phyloP scores from a whole-genome alignment of 2,329 filamentous ascomycete genomes.

The Trichoderma cornu-damae region DNA sequence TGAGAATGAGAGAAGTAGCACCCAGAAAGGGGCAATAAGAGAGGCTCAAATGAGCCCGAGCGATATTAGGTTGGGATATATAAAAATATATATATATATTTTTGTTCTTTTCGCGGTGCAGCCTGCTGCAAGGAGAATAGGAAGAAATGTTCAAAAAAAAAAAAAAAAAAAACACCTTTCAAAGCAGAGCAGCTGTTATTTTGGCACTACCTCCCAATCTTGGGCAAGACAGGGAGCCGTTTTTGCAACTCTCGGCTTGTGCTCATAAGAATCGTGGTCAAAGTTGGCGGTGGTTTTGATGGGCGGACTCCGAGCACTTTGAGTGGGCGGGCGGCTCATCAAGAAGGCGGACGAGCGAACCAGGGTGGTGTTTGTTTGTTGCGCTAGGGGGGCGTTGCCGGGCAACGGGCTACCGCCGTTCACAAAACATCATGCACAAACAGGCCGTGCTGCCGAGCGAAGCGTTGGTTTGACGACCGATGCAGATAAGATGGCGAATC shows the following conservation, averaged over 20 bases:
- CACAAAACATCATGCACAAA: neutral
- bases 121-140: constrained; percentile 12
- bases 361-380: constrained; percentile 18
- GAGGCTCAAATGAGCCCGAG: neutral
- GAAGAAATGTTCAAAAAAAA: neutral
- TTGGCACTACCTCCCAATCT: constrained; percentile 1
- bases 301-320: constrained; percentile 12
- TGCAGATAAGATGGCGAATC: constrained; percentile 8
- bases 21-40: neutral
- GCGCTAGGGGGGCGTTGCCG: constrained; percentile 13
- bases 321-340: constrained; percentile 15
- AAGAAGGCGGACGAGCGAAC: constrained; percentile 11
- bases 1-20: neutral
- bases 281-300: constrained; percentile 9
- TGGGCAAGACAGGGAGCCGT: neutral
- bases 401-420: constrained; percentile 5
- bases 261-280: constrained; percentile 4
- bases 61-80: neutral
- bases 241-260: constrained; percentile 2
- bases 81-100: constrained; percentile 2
- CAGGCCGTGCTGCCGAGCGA: neutral
- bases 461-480: neutral
- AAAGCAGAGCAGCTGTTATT: neutral
- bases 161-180: neutral
- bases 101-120: constrained; percentile 12